A percentile compares a stretch with the other conserved stretches of the same genome.
phyloP scores from a whole-genome alignment of 345 rosid species.

The Gossypium ekmanianum region DNA sequence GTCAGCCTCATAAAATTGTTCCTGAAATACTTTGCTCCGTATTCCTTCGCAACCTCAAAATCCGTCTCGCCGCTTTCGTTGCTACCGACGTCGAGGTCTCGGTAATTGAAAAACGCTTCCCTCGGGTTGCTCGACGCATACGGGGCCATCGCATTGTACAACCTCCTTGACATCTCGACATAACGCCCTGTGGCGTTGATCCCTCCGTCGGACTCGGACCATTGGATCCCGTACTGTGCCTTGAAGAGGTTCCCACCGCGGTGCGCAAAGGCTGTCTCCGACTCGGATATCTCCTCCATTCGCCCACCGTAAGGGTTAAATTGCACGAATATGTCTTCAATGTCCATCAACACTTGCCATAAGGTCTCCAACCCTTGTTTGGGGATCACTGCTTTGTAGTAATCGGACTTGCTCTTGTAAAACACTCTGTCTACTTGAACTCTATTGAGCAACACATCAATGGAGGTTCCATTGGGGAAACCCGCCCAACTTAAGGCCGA shows the following conservation, averaged over 20 bases:
- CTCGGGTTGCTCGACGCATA: background rate
- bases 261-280: background rate
- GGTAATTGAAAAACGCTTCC: background rate
- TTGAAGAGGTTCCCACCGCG: background rate
- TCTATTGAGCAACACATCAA: too few relatives aligned
- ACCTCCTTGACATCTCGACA: background rate
- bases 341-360: background rate
- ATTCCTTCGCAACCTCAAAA: background rate
- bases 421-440: too few relatives aligned
- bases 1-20: constrained; percentile 29
- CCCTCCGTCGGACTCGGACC: background rate
- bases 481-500: too few relatives aligned
- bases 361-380: background rate
- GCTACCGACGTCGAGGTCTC: background rate
- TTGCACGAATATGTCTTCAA: background rate
- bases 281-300: background rate
- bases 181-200: background rate
- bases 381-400: too few relatives aligned
- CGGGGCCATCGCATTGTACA: background rate
- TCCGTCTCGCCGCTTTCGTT: background rate
- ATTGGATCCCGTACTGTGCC: background rate
- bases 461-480: too few relatives aligned
- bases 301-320: background rate
- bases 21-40: constrained; percentile 26
- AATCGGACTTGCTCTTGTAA: too few relatives aligned